Evolutionary conservation across 2,329 filamentous ascomycete genomes (phyloP), one percentile per base, ranked within the genome.

Genomic region (Colletotrichum plurivorum): DNA sequence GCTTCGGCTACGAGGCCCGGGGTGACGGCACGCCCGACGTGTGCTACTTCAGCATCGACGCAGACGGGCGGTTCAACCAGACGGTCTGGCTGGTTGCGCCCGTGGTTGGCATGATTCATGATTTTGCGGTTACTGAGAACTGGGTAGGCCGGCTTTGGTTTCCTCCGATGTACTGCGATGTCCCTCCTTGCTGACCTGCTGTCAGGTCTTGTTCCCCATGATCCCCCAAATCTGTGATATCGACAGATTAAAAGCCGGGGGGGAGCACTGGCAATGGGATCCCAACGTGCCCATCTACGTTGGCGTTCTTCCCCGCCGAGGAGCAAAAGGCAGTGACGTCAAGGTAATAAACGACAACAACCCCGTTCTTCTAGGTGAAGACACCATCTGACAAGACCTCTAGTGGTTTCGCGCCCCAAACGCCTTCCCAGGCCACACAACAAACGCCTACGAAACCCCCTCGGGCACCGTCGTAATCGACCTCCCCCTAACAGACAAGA

Each of bases 1-100:
- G 77, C 62, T 81, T 80, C 58, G 82, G 81, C 2, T 83, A 82
- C 58, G 81, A 83, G 69, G 82, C 81, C 0, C 80, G 76, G 46
- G 81, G 81, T 0, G 77, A 80, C 59, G 80, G 78, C 0, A 81
- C 79, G 0, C 75, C 75, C 0, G 81, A 84, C 67, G 70, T 83
- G 1, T 79, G 76, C 55, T 80, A 79, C 51, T 82, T 78, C 56
- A 73, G 63, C 5, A 67, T 83, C 20, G 65, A 68, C 12, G 59
- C 73, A 0, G 71, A 73, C 39, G 80, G 81, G 9, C 75, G 73
- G 15, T 73, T 79, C 6, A 74, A 70, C 0, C 74, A 83, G 54
- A 72, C 69, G 0, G 72, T 76, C 2, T 82, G 80, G 80, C 54
- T 81, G 16, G 72, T 78, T 8, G 72, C 77, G 0, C 81, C 80